These are phyloP conservation scores for Fraxinus baroniana DNA, from an alignment of 305 asterid genomes.

Conservation along the genomic window DNA sequence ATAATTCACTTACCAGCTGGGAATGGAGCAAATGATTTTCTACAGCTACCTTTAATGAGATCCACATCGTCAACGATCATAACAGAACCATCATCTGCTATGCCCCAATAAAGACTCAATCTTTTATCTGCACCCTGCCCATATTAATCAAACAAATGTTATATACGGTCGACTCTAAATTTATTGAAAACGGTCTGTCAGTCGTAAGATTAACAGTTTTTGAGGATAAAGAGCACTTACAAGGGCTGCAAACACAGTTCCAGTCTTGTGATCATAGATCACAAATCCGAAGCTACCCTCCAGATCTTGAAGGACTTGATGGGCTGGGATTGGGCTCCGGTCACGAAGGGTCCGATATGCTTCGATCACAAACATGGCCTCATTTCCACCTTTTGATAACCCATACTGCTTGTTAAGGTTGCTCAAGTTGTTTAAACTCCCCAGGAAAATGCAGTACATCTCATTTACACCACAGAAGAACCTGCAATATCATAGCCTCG, in stretches of 20 bases:
- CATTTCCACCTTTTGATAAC: conserved; percentile 61
- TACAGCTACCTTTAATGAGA: conserved; percentile 65
- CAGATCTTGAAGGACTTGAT: conserved; percentile 80
- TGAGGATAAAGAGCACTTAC: conserved; percentile 27
- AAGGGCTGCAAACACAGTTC: conserved; percentile 59
- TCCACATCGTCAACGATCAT: conserved; percentile 72
- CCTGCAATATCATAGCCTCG: conserved; percentile 33
- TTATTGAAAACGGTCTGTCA: not conserved
- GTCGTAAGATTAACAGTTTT: not conserved
- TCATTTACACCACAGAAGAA: conserved; percentile 73
- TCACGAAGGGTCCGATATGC: conserved; percentile 65
- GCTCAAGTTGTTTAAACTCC: conserved; percentile 64
- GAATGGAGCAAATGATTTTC: conserved; percentile 84
- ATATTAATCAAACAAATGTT: not conserved
- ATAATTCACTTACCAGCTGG: conserved; percentile 61
- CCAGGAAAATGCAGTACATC: conserved; percentile 76
- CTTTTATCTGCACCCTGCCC: conserved; percentile 72
- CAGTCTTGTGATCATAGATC: conserved; percentile 74
- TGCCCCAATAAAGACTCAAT: conserved; percentile 73
- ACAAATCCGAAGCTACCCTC: conserved; percentile 87
- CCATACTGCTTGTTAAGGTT: conserved; percentile 82
- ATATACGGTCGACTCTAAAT: not conserved
- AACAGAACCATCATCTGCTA: conserved; percentile 72
- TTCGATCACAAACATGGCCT: conserved; percentile 56
- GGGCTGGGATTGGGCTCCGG: conserved; percentile 87